phyloP scores from a whole-genome alignment of 2,329 filamentous ascomycete species.

The Botryotinia narcissicola region DNA sequence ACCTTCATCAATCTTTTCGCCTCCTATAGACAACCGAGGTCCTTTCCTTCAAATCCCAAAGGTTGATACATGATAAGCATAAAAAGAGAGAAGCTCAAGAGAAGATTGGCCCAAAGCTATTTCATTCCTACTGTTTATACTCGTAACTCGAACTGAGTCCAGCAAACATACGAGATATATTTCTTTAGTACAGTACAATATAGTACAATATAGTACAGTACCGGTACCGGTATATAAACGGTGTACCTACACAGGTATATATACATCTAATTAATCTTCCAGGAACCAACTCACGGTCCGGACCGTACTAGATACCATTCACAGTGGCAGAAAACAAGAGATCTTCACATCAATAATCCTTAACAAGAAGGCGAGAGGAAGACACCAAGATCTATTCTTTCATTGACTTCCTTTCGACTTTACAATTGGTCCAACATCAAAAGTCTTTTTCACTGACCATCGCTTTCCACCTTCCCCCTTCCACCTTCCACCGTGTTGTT shows the following conservation, averaged over 20 bases:
- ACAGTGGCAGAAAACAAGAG: neutral
- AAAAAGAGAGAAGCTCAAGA: neutral
- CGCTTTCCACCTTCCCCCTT: neutral
- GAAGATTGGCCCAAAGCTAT: neutral
- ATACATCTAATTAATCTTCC: neutral
- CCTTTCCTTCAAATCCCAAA: neutral
- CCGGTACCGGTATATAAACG: neutral
- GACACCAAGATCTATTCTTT: neutral
- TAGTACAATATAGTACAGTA: neutral
- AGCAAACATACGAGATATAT: neutral
- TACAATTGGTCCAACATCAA: neutral
- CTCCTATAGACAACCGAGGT: neutral
- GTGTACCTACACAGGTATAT: neutral
- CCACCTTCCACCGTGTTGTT: slow-evolving; percentile 3
- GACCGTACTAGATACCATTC: neutral
- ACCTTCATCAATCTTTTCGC: neutral
- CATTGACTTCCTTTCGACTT: neutral
- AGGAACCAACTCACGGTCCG: neutral
- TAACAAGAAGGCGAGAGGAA: neutral
- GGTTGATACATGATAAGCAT: neutral
- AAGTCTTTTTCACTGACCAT: neutral
- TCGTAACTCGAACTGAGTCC: neutral
- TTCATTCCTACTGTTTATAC: neutral
- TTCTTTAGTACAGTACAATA: neutral
- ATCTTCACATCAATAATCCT: neutral